Evolutionary conservation across 148 eudicot genomes (phyloP), one percentile per base, ranked within the genome.

Genomic region (Pharnaceum exiguum): DNA sequence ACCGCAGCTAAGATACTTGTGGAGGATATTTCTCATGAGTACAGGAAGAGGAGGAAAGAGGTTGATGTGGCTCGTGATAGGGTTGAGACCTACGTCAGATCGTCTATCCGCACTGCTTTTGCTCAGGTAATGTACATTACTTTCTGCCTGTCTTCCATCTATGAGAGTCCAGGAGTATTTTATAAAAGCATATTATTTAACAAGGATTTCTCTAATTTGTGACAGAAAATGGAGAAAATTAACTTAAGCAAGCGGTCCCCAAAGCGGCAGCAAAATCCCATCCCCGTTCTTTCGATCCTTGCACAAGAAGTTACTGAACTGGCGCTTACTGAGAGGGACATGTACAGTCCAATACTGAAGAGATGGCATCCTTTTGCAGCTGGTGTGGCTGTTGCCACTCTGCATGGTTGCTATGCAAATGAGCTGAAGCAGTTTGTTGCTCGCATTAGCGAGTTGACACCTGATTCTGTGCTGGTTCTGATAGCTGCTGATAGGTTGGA

Each of bases 331-430:
- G 99, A 93, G 77, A 85, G 80, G 75, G 96, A 93, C 56, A 76
- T 80, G 62, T 93, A 85, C 61, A 86, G 96, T 66, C 89, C 95
- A 45, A 37, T 88, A 51, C 72, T 93, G 55, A 82, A 88, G 64
- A 72, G 67, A 65, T 93, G 96, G 96, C 90, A 93, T 71, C 96
- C 99, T 69, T 87, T 85, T 72, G 84, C 99, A 56, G 78, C 90
- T 11, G 91, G 87, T 60, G 80, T 79, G 43, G 99, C 96, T 40
- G 95, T 85, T 58, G 96, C 89, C 37, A 80, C 86, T 15, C 91
- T 85, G 56, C 99, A 93, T 74, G 57, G 80, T 44, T 93, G 95
- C 71, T 93, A 79, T 27, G 82, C 83, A 45, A 71, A 74, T 51
- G 91, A 93, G 70, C 76, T 93, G n/a, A 82, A 85, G 81, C 79